Conservation (phyloP, 768 basidiomycete genomes). For the Daedalea quercina region DNA sequence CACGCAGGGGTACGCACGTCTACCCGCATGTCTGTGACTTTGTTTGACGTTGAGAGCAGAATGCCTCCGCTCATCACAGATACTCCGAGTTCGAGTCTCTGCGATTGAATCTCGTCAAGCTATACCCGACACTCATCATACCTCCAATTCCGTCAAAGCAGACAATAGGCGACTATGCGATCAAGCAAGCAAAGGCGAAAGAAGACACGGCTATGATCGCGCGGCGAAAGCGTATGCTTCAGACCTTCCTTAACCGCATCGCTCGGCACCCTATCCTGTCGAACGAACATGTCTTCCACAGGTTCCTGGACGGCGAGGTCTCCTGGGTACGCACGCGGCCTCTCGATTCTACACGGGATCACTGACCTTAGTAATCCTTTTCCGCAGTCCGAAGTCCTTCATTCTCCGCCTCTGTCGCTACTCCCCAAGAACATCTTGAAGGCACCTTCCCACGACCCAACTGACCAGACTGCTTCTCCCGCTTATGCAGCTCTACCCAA, state of each 20-base stretch:
- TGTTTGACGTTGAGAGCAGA: constrained; percentile 37
- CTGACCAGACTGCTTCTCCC: constrained; percentile 62
- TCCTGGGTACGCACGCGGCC: constrained; percentile 76
- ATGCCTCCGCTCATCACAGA: constrained; percentile 75
- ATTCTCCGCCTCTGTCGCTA: constrained; percentile 85
- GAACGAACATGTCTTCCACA: constrained; percentile 92
- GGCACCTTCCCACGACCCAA: constrained; percentile 92
- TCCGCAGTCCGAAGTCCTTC: constrained; percentile 78
- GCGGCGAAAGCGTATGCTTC: constrained; percentile 87
- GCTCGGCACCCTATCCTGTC: constrained; percentile 91
- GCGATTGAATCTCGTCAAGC: constrained; percentile 69
- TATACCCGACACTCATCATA: constrained; percentile 95
- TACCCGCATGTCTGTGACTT: neutral
- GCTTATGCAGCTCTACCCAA: constrained; percentile 85
- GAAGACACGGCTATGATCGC: constrained; percentile 92
- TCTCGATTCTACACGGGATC: neutral
- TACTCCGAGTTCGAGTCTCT: constrained; percentile 98
- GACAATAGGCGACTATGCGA: constrained; percentile 91
- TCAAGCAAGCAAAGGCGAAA: constrained; percentile 94
- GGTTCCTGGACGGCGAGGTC: constrained; percentile 92
- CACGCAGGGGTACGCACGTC: constrained; percentile 59
- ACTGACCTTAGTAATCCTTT: constrained; percentile 5
- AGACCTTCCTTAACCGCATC: constrained; percentile 89
- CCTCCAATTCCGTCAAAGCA: constrained; percentile 98
- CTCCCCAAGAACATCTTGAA: constrained; percentile 95